Evolutionary conservation across 352 stramenopile genomes (phyloP), one percentile per base, ranked within the genome.

Genomic region (Phytophthora crassamura): DNA sequence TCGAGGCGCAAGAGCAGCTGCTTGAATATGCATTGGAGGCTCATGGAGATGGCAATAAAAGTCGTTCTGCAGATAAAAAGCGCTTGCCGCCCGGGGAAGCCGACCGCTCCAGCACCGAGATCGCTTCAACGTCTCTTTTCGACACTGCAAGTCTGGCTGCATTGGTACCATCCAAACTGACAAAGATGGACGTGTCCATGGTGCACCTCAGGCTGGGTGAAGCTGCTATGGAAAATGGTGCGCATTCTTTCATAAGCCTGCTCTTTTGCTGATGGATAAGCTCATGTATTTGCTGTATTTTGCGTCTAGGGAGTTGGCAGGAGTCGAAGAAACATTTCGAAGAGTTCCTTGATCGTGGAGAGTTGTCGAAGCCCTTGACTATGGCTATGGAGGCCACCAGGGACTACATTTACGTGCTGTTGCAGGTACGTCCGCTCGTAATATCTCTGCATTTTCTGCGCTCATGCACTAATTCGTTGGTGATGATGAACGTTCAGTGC

Each of bases 381-480:
- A 43, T 36, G 14, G 10, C 53, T 3, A 4, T 55, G 8, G 59
- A 76, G 38, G 69, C 39, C 15, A 32, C 42, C 34, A 60, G 63
- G 20, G 73, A 88, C 40, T 90, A 81, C 33, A 73, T 88, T 40
- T 93, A 86, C 65, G 82, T 89, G 25, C 52, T 93, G 7, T 52
- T 93, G 11, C 80, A 89, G 76, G 80, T 86, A 28, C 30, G 41
- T 5, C 16, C 5, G 1, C 43, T 5, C 6, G 18, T 33, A 51
- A 51, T 52, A 34, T 39, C 34, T 25, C 2, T 49, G 12, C 34
- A 0, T 46, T n/a, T 47, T 6, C 7, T 16, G 35, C 61, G 32
- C 12, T 52, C 41, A 30, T 28, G 40, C 16, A 15, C 35, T 65
- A 33, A 36, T 32, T 28, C 16, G 32, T 48, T 22, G 39, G 20